A percentile compares a stretch with the other conserved stretches of the same genome.
phyloP scores from a whole-genome alignment of 2,329 filamentous ascomycete species.

The Rhytidhysteron rufulum region DNA sequence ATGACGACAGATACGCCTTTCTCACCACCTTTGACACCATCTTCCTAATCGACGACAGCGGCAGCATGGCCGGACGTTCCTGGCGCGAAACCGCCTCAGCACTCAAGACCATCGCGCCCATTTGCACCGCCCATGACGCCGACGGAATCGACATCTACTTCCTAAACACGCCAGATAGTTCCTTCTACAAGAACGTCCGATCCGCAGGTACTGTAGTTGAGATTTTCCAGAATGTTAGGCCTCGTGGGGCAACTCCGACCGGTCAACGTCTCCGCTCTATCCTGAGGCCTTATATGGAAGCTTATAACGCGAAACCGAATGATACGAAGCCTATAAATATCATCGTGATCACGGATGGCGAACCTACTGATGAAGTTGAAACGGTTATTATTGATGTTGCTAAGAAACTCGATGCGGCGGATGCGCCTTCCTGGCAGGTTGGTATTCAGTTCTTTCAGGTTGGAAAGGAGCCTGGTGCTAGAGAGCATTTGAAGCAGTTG shows the following conservation, averaged over 20 bases:
- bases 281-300: slow-evolving; percentile 65
- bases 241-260: slow-evolving; percentile 68
- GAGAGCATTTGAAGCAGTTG: slow-evolving; percentile 62
- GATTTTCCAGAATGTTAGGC: slow-evolving; percentile 67
- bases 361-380: slow-evolving; percentile 74
- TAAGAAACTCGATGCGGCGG: slow-evolving; percentile 63
- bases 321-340: slow-evolving; percentile 77
- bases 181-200: slow-evolving; percentile 63
- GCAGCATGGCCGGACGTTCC: slow-evolving; percentile 71
- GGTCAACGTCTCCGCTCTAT: slow-evolving; percentile 69
- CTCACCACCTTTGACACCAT: slow-evolving; percentile 78
- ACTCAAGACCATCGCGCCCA: slow-evolving; percentile 70
- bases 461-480: slow-evolving; percentile 66
- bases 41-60: slow-evolving; percentile 90
- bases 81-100: slow-evolving; percentile 74
- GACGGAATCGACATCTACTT: slow-evolving; percentile 93
- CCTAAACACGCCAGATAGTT: slow-evolving; percentile 64
- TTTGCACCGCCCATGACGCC: slow-evolving; percentile 73
- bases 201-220: slow-evolving; percentile 55
- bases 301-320: slow-evolving; percentile 48
- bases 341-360: slow-evolving; percentile 90
- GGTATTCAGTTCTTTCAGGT: slow-evolving; percentile 97
- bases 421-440: slow-evolving; percentile 75
- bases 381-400: slow-evolving; percentile 61
- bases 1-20: slow-evolving; percentile 71